phyloP scores from a whole-genome alignment of 2,329 filamentous ascomycete species.

The Juglanconis sp. region DNA sequence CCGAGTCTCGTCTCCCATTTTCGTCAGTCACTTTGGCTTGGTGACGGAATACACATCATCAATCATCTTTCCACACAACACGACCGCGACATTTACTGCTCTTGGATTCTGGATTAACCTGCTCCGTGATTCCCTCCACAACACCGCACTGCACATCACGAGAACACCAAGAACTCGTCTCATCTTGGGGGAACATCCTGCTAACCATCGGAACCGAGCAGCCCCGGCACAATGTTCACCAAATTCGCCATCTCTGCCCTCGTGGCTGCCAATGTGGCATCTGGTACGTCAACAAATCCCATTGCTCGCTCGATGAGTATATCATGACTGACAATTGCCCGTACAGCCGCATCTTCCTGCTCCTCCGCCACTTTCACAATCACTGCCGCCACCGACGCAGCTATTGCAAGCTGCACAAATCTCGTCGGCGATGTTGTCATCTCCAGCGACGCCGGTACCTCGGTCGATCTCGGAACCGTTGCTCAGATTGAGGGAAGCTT shows the following conservation, averaged over 20 bases:
- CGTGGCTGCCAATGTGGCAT: conserved; percentile 35
- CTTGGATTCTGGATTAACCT: not conserved
- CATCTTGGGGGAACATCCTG: not conserved
- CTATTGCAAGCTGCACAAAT: conserved; percentile 62
- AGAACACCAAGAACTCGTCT: not conserved
- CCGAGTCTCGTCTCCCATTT: conserved; percentile 2
- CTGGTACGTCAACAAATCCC: conserved; percentile 31
- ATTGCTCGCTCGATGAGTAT: not conserved
- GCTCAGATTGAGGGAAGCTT: conserved; percentile 56
- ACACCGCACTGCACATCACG: not conserved
- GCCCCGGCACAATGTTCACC: conserved; percentile 39
- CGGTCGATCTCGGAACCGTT: conserved; percentile 61
- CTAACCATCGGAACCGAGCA: conserved; percentile 19
- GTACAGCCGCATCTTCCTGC: conserved; percentile 33
- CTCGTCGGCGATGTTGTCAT: conserved; percentile 68
- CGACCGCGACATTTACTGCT: not conserved
- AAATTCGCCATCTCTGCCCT: conserved; percentile 41
- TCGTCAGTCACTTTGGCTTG: conserved; percentile 11
- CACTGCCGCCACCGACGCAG: conserved; percentile 60
- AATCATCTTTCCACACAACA: conserved; percentile 8
- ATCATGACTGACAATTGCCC: conserved; percentile 12
- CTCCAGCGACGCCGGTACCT: conserved; percentile 49
- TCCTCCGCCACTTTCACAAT: conserved; percentile 48
- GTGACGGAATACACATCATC: conserved; percentile 12
- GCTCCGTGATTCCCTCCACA: not conserved